Conservation (phyloP, 1,139 yeast genomes). For the Blastobotrys illinoisensis region DNA sequence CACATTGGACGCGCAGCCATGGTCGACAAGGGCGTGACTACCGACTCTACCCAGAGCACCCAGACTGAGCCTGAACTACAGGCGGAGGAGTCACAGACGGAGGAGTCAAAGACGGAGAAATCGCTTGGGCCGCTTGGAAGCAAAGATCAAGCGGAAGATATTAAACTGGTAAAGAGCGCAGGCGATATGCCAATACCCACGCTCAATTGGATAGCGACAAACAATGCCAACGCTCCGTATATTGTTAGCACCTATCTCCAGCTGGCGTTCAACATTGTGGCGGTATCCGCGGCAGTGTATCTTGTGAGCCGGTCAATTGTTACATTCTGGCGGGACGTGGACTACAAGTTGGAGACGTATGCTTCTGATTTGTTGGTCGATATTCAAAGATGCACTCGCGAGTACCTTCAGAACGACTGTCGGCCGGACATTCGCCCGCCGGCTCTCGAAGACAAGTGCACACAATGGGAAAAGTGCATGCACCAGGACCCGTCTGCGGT, state of each 20-base stretch:
- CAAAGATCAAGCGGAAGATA: slow-evolving; percentile 1
- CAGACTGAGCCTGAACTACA: slow-evolving; percentile 1
- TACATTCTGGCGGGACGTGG: slow-evolving; percentile 65
- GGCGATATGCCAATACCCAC: slow-evolving; percentile 17
- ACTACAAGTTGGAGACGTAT: slow-evolving; percentile 58
- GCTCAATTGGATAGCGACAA: slow-evolving; percentile 16
- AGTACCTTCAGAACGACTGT: slow-evolving; percentile 71
- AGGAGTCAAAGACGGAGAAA: no score
- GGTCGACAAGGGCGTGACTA: background rate
- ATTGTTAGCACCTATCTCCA: slow-evolving; percentile 71
- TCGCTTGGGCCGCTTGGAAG: no score
- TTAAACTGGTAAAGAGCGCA: background rate
- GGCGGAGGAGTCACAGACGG: no score
- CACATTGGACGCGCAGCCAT: slow-evolving; percentile 11
- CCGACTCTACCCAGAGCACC: background rate
- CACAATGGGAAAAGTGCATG: slow-evolving; percentile 79
- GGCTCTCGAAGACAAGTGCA: slow-evolving; percentile 65
- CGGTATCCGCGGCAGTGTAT: slow-evolving; percentile 49
- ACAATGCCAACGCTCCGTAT: slow-evolving; percentile 55
- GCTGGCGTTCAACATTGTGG: slow-evolving; percentile 52
- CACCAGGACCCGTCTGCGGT: slow-evolving; percentile 70
- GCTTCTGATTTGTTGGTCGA: slow-evolving; percentile 56
- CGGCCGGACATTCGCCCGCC: slow-evolving; percentile 50
- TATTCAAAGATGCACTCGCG: slow-evolving; percentile 63
- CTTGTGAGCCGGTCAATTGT: slow-evolving; percentile 47